phyloP scores from a whole-genome alignment of 1,284 basidiomycete genomes.

The Cryptococcus sp. region DNA sequence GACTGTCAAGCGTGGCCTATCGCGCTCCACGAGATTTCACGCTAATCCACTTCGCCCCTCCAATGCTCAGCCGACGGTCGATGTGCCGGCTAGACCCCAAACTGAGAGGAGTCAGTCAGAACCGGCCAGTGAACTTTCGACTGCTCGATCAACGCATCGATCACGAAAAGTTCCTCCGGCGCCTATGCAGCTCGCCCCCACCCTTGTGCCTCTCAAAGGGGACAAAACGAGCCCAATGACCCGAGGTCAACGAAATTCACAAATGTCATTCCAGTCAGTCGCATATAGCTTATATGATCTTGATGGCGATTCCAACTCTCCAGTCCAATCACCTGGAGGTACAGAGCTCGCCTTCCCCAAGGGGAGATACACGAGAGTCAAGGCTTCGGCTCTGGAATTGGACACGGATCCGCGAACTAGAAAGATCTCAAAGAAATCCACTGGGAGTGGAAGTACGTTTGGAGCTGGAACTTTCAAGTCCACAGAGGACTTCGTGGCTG shows the following conservation, averaged over 20 bases:
- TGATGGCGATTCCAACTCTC: slow-evolving; percentile 9
- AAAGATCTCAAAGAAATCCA: slow-evolving; percentile 9
- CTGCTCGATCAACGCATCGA: not conserved
- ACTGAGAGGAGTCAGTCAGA: not conserved
- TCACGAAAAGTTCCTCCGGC: not conserved
- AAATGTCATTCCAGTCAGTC: slow-evolving; percentile 29
- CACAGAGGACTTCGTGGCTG: slow-evolving; percentile 24
- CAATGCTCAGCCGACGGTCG: not conserved
- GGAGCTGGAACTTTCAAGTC: not conserved
- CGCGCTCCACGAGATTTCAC: not conserved
- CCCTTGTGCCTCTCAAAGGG: slow-evolving; percentile 25
- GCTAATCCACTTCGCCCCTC: not conserved
- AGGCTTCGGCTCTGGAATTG: slow-evolving; percentile 19
- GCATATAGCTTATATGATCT: slow-evolving; percentile 40
- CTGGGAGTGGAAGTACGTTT: not conserved
- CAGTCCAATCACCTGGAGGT: slow-evolving; percentile 1
- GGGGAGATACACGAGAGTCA: slow-evolving; percentile 30
- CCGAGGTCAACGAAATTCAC: slow-evolving; percentile 11
- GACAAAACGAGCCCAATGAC: slow-evolving; percentile 4
- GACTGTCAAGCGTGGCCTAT: slow-evolving; percentile 1
- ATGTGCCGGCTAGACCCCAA: not conserved
- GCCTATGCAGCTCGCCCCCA: slow-evolving; percentile 5
- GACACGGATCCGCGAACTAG: slow-evolving; percentile 13
- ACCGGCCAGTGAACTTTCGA: not conserved
- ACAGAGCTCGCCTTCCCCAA: slow-evolving; percentile 15